phyloP scores from a whole-genome alignment of 2,329 filamentous ascomycete genomes.

The Ceratocystis cubensis region DNA sequence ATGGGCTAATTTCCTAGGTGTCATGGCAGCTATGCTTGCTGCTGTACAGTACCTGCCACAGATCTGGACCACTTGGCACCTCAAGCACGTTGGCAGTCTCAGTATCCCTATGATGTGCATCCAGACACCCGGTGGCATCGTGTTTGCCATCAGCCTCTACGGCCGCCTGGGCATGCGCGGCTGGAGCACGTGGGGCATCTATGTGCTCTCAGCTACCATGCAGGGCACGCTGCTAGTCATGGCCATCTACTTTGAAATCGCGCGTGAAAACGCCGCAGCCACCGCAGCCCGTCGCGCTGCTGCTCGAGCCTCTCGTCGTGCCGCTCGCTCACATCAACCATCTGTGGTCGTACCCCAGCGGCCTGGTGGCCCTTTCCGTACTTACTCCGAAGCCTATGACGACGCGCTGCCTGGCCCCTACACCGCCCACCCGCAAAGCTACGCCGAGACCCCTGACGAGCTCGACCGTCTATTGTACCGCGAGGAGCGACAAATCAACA shows the following conservation, averaged over 20 bases:
- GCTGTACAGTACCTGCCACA: constrained; percentile 89
- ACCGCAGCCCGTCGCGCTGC: constrained; percentile 25
- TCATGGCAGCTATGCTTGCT: constrained; percentile 66
- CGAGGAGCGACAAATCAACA: constrained; percentile 38
- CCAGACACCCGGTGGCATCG: constrained; percentile 81
- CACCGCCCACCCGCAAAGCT: constrained; percentile 40
- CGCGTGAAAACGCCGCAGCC: constrained; percentile 4
- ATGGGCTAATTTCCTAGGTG: constrained; percentile 78
- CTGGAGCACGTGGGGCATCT: constrained; percentile 94
- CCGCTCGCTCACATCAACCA: constrained; percentile 23
- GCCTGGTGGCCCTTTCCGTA: constrained; percentile 32
- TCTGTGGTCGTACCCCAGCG: constrained; percentile 25
- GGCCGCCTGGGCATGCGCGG: constrained; percentile 65
- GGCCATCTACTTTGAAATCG: constrained; percentile 63
- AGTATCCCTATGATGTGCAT: constrained; percentile 98
- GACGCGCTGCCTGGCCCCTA: constrained; percentile 40
- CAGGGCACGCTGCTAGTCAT: constrained; percentile 71
- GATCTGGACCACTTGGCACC: constrained; percentile 76
- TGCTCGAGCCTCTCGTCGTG: constrained; percentile 27
- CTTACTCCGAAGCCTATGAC: constrained; percentile 40
- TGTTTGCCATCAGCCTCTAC: constrained; percentile 78
- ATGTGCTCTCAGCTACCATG: constrained; percentile 71
- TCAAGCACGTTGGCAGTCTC: constrained; percentile 78
- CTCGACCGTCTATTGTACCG: constrained; percentile 39
- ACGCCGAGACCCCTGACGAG: constrained; percentile 40